Base-by-base conservation (phyloP, 768 basidiomycete genomes). In the Boletus coccyginus region DNA sequence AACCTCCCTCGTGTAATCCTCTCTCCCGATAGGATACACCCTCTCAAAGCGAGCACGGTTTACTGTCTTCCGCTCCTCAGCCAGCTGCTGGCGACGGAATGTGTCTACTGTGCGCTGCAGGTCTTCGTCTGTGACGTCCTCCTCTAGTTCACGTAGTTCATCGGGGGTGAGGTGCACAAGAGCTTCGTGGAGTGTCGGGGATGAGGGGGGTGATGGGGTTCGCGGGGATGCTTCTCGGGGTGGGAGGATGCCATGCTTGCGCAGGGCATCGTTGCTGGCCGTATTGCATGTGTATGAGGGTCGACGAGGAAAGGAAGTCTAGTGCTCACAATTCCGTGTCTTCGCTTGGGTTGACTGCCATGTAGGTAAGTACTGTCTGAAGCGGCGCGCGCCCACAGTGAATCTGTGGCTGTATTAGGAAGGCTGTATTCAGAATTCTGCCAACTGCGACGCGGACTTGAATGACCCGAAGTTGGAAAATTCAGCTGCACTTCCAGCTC, bases 1-100 rank as follows among this genome's bases (percentile, higher is more conserved):
- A 12, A 99, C 91, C 67, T 98, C 94, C 45, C 88, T 79, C 40
- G 90, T 96, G 72, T 98, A 99, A 69, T 97, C 95, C 16, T 94
- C 94, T 60, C 96, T 78, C 27, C 88, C 84, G 56, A 99, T 95
- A 1, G 94, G 93, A 68, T 90, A 87, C 46, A 97, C 81, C 27
- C 83, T 76, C 19, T 95, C 97, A 66, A 93, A 98, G 58, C 85
- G 80, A 21, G 85, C 85, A 53, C 77, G 81, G 60, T 77, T 81
- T 55, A 83, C 77, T 46, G 80, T 78, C 52, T 73, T 75, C 53
- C 75, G 77, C 63, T 91, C 80, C 60, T 93, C 84, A 13, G 76
- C 79, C 14, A 93, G 62, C 35, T 87, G 80, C 67, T 86, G 83
- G 58, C 79, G 75, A 21, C 86, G 77, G 64, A 87, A 86, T 48